Evolutionary conservation across 768 basidiomycete species (phyloP), one percentile per base, ranked within the genome.

Genomic region (Boletus rubropictus): DNA sequence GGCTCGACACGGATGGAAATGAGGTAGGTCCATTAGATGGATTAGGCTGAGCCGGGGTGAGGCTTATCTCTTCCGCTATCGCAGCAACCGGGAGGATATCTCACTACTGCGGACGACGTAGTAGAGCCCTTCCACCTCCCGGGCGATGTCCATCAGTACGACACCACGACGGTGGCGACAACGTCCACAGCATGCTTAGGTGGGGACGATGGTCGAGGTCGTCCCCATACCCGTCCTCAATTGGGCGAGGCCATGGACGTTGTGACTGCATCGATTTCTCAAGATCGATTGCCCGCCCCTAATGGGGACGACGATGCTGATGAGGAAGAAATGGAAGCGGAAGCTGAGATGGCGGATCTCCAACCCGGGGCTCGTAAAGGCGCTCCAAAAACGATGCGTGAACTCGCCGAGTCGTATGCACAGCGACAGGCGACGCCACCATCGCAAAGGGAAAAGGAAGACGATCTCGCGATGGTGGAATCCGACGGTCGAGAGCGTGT

Each of bases 71-170:
- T 34, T 7, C n/a, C 8, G 42, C 15, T 28, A 28, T 22, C 27
- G 21, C 27, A 60, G 49, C 59, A 66, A 58, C 52, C 45, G 10
- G 86, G 85, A 11, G 78, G 79, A 7, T 89, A 86, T 64, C 70
- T 91, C 15, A 73, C 78, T 7, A 80, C 74, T 12, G 84, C 80
- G 7, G 86, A 84, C 56, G 80, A 78, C 49, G 82, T 90, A 44
- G 85, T 91, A 2, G 72, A 84, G 62, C 77, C 80, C 2, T 91
- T 80, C 62, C 75, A 76, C 48, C 68, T 91, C 22, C 89, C 89
- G 1, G 80, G 80, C 51, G 75, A 73, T 71, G 7, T 63, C 57
- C 55, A 62, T 42, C 33, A 17, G 53, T n/a, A 35, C 5, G 58
- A 58, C 22, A 32, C 29, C 17, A 48, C 52, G 17, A 24, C 39